Evolutionary conservation across 345 rosid species (phyloP).

Genomic region (Eucalyptus microcorys): DNA sequence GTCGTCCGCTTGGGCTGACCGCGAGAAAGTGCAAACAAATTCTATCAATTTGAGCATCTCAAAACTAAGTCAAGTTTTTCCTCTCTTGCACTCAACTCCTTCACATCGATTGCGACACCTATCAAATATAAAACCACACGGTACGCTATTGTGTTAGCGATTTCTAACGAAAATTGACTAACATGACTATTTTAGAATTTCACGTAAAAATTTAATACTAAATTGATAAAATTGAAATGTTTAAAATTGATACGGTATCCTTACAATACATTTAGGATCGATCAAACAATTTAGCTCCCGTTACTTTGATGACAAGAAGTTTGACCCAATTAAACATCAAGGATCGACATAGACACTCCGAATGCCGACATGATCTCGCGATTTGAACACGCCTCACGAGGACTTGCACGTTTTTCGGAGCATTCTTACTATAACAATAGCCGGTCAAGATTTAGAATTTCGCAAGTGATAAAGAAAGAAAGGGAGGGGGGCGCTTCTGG

Average conservation of each 20-base stretch:
- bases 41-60: background rate
- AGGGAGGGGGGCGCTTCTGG: background rate
- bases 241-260: rapidly evolving
- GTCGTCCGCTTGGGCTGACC: background rate
- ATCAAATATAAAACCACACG: background rate
- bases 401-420: background rate
- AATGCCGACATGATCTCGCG: background rate
- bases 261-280: background rate
- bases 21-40: background rate
- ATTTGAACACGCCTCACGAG: background rate
- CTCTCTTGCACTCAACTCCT: background rate
- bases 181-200: background rate
- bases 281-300: background rate
- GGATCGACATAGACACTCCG: background rate
- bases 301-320: background rate
- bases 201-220: rapidly evolving
- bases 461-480: background rate
- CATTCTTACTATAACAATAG: background rate
- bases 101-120: background rate
- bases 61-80: background rate
- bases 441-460: background rate
- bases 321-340: background rate
- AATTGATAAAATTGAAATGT: no score
- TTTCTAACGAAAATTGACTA: rapidly evolving
- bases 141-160: background rate